These are phyloP conservation scores for Plasmodium relictum DNA, from an alignment of 169 alveolate genomes.

Conservation along the genomic window DNA sequence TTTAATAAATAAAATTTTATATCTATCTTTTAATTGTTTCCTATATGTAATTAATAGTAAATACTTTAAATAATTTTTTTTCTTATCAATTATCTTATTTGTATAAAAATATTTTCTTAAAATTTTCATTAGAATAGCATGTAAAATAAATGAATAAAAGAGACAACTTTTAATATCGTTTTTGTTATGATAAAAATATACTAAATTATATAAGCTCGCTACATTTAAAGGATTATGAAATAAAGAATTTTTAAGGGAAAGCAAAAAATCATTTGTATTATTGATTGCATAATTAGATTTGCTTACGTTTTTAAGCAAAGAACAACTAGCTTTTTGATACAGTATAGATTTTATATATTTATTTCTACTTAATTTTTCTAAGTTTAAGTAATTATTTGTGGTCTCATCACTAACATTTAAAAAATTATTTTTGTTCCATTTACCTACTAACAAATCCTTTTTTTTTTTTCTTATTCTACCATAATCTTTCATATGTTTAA, in stretches of 20 bases:
- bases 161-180: slow-evolving; percentile 3
- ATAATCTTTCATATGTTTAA: not conserved
- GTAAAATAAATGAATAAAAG: slow-evolving; percentile 34
- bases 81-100: not conserved
- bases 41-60: not conserved
- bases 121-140: slow-evolving; percentile 20
- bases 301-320: slow-evolving; percentile 11
- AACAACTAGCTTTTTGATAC: slow-evolving; percentile 34
- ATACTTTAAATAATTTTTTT: not conserved
- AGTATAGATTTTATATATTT: slow-evolving; percentile 26
- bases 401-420: not conserved
- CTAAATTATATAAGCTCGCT: slow-evolving; percentile 36
- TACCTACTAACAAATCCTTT: slow-evolving; percentile 16
- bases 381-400: not conserved
- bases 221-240: slow-evolving; percentile 37
- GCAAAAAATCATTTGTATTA: slow-evolving; percentile 1
- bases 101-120: slow-evolving; percentile 3
- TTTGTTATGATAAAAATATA: slow-evolving; percentile 24
- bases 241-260: slow-evolving; percentile 27
- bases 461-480: slow-evolving; percentile 22
- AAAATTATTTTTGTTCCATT: not conserved
- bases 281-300: not conserved
- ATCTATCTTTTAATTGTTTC: not conserved
- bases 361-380: slow-evolving; percentile 9
- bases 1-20: slow-evolving; percentile 5